Conservation (phyloP, 495 filamentous ascomycete genomes). For the Wilcoxina mikolae region DNA sequence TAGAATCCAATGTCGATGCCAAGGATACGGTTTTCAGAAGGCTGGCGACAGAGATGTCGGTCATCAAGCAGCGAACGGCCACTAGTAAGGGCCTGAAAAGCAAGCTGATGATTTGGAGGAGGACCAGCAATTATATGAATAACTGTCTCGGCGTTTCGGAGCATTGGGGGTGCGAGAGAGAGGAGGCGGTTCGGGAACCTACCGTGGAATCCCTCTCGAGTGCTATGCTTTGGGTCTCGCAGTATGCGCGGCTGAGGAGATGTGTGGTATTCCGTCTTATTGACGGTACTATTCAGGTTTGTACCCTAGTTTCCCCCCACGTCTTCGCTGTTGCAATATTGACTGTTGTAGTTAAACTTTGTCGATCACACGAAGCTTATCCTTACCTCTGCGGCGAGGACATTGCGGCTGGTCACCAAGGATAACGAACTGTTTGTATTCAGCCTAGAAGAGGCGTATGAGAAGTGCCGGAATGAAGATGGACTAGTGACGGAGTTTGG, state of each 20-base stretch:
- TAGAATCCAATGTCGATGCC: constrained; percentile 4
- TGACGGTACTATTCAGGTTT: constrained; percentile 71
- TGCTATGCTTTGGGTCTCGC: constrained; percentile 39
- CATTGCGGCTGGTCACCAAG: constrained; percentile 22
- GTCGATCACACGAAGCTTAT: constrained; percentile 79
- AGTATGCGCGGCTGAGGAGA: constrained; percentile 21
- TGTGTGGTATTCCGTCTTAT: constrained; percentile 39
- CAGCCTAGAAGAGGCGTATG: constrained; percentile 23
- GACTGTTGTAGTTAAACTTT: constrained; percentile 57
- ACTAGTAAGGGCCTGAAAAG: constrained; percentile 43
- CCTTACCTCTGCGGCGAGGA: constrained; percentile 19
- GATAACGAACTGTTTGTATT: constrained; percentile 22
- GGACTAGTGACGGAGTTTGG: constrained; percentile 17
- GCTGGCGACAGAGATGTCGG: constrained; percentile 48
- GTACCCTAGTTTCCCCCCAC: constrained; percentile 6
- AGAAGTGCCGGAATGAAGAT: constrained; percentile 15
- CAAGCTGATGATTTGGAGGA: constrained; percentile 68
- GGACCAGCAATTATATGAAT: constrained; percentile 89
- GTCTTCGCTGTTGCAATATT: constrained; percentile 4
- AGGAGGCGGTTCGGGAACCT: constrained; percentile 71
- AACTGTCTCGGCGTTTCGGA: constrained; percentile 36
- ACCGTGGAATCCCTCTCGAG: background rate
- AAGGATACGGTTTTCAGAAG: constrained; percentile 34
- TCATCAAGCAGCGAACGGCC: constrained; percentile 55
- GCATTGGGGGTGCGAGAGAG: constrained; percentile 31